Evolutionary conservation across 495 filamentous ascomycete species (phyloP), one percentile per base, ranked within the genome.

Genomic region (Umbilicaria muhlenbergii): DNA sequence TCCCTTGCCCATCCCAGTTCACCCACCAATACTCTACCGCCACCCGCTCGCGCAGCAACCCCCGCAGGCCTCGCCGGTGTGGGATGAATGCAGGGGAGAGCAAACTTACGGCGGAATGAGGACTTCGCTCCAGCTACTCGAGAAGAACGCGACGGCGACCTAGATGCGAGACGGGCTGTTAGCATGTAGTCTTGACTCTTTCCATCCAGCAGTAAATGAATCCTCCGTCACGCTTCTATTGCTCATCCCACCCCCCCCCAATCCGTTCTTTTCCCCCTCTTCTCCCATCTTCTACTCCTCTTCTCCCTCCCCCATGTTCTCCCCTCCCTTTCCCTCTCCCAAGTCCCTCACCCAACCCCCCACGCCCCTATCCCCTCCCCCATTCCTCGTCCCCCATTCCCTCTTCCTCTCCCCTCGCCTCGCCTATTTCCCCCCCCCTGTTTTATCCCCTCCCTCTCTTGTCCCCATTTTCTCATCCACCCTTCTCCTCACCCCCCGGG

Each of bases 71-170:
- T 6, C 1, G 1, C 24, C 24, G 5, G 1, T 10, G 24, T 6
- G 5, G 8, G 5, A 6, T 6, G 24, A 28, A 28, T 1, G 8
- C 2, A 21, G 19, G 19, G 24, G 8, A 28, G 8, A 32, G 1
- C 18, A 42, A 10, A 48, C 49, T 36, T 16, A 54, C 48, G 51
- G 18, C 13, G 45, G 32, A 3, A 34, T 24, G 6, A 53, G 33
- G n/a, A 43, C 2, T 11, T 56, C 53, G 38, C 41, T 44, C 39
- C 48, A 56, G 43, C 47, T 53, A 18, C 47, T 48, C 0, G 47
- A 38, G 18, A 56, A 33, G 42, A 56, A 53, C 2, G 51, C 48
- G 3, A 56, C 51, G 3, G 50, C 53, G 21, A 51, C 41, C 53
- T 56, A 17, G 42, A 32, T 6, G n/a, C 6, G 24, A 28, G 10